Conservation (phyloP, 345 rosid genomes). For the Tarenaya hassleriana region DNA sequence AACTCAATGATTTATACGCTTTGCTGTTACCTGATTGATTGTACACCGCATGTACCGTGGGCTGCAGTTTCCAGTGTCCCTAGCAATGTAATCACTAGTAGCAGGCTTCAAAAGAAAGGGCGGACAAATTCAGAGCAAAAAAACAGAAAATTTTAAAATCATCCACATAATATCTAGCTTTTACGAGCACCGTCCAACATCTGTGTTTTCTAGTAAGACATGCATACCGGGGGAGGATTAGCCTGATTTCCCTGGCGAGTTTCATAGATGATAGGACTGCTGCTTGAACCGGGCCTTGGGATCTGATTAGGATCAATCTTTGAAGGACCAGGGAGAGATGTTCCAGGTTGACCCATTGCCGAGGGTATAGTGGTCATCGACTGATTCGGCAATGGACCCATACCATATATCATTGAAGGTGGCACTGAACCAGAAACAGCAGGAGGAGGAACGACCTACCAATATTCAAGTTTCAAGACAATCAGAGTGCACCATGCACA, state of each 20-base stretch:
- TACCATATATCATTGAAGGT: constrained; percentile 19
- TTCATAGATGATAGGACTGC: constrained; percentile 21
- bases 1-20: constrained; percentile 16
- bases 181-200: neutral
- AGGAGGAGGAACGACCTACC: constrained; percentile 26
- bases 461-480: constrained; percentile 17
- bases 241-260: constrained; percentile 59
- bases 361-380: constrained; percentile 25
- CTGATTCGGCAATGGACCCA: constrained; percentile 26
- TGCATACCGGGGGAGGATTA: constrained; percentile 38
- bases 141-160: neutral
- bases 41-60: constrained; percentile 98
- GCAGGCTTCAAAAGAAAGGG: constrained; percentile 55
- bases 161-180: constrained; percentile 1
- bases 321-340: constrained; percentile 18
- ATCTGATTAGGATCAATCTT: constrained; percentile 31
- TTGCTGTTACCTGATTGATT: constrained; percentile 67
- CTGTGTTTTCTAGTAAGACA: constrained; percentile 3
- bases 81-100: constrained; percentile 73
- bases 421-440: constrained; percentile 22
- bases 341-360: neutral
- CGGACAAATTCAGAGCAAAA: constrained; percentile 18
- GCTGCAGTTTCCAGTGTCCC: constrained; percentile 94
- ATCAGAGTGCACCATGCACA: constrained; percentile 1
- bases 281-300: constrained; percentile 34